Evolutionary conservation across 805 yeast species (phyloP).

Genomic region (Myxozyma sirexii): DNA sequence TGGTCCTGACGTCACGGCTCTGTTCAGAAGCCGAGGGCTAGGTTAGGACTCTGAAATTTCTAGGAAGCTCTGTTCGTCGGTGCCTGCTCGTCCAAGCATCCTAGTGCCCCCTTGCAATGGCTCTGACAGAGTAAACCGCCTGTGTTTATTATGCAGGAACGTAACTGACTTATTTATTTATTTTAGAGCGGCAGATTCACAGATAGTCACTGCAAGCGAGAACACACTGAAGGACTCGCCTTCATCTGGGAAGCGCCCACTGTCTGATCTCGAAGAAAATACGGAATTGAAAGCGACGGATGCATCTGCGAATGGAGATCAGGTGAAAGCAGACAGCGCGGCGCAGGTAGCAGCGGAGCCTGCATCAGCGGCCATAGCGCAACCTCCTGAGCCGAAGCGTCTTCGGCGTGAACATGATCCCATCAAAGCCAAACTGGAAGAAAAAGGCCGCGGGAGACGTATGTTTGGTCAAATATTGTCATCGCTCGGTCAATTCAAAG

Average conservation of each 20-base stretch:
- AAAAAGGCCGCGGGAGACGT: conserved; percentile 27
- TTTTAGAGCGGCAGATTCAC: not conserved
- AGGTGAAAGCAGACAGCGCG: not conserved
- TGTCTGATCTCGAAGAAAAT: not conserved
- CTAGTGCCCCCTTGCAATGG: not conserved
- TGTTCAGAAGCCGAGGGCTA: not conserved
- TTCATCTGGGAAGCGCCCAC: not conserved
- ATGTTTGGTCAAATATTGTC: conserved; percentile 32
- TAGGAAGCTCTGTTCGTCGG: not conserved
- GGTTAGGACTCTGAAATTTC: not conserved
- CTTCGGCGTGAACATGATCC: conserved; percentile 12
- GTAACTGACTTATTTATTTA: not conserved
- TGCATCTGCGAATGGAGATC: not conserved
- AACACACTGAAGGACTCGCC: not conserved
- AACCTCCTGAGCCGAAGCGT: conserved; percentile 8
- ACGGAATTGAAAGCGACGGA: not conserved
- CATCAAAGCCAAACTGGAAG: conserved; percentile 18
- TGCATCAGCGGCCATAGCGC: not conserved
- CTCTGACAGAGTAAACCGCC: not conserved
- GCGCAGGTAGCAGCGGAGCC: not conserved
- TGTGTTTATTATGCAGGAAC: not conserved
- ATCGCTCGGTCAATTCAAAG: conserved; percentile 22
- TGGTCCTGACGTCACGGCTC: not conserved
- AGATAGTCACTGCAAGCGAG: too few relatives aligned
- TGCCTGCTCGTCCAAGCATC: too few relatives aligned